Evolutionary conservation across 2,329 filamentous ascomycete genomes (phyloP).

Genomic region (Emergomyces orientalis): DNA sequence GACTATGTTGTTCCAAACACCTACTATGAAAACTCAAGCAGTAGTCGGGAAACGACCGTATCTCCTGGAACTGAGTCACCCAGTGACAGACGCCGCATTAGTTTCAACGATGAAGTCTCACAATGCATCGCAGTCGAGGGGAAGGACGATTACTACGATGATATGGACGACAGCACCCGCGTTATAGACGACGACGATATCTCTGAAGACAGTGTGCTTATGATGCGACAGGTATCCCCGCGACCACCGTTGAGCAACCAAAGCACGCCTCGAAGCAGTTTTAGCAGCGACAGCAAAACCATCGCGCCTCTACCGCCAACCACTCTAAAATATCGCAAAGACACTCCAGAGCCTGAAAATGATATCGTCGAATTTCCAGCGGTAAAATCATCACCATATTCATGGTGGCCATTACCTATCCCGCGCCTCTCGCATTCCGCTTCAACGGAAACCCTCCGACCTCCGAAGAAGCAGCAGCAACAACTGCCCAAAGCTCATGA

Average conservation of each 20-base stretch:
- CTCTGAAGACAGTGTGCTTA: constrained; percentile 67
- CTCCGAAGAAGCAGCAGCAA: not conserved
- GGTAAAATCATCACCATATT: not conserved
- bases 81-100: constrained; percentile 68
- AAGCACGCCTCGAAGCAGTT: constrained; percentile 48
- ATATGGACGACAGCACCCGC: constrained; percentile 11
- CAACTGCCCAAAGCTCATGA: constrained; percentile 4
- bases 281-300: constrained; percentile 62
- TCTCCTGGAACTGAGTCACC: constrained; percentile 64
- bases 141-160: constrained; percentile 43
- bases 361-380: not conserved
- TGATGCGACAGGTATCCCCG: constrained; percentile 62
- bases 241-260: constrained; percentile 42
- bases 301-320: constrained; percentile 84
- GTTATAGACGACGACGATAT: constrained; percentile 43
- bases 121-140: constrained; percentile 90
- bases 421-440: constrained; percentile 8
- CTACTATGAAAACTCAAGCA: constrained; percentile 47
- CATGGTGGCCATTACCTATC: constrained; percentile 7
- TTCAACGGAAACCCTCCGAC: constrained; percentile 12
- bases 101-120: constrained; percentile 92
- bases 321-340: constrained; percentile 60
- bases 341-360: constrained; percentile 13
- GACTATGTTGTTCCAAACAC: constrained; percentile 57
- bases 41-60: constrained; percentile 55